Evolutionary conservation across 2,329 filamentous ascomycete genomes (phyloP).

Genomic region (Calonectria henricotiae): DNA sequence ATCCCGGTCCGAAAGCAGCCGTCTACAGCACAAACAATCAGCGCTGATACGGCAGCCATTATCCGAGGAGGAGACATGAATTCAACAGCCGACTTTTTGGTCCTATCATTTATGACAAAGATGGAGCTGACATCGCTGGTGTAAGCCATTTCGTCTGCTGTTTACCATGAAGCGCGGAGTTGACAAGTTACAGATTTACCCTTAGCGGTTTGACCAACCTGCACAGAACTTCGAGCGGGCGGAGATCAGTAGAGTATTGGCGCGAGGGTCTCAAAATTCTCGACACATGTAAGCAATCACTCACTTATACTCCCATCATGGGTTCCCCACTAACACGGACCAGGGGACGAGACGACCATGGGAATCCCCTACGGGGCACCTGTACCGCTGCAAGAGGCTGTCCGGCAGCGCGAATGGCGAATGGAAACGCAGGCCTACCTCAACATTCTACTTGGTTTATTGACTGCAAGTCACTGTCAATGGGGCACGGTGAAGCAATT

Average conservation of each 20-base stretch:
- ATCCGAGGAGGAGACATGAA: constrained; percentile 66
- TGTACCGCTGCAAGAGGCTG: constrained; percentile 72
- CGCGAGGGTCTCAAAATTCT: constrained; percentile 64
- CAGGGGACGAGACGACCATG: constrained; percentile 58
- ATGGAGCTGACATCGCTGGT: constrained; percentile 72
- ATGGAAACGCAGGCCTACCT: constrained; percentile 78
- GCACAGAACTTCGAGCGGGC: constrained; percentile 58
- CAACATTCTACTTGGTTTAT: constrained; percentile 79
- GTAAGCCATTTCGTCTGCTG: constrained; percentile 60
- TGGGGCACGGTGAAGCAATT: constrained; percentile 77
- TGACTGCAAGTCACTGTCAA: constrained; percentile 79
- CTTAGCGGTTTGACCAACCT: constrained; percentile 69
- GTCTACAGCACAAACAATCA: constrained; percentile 68
- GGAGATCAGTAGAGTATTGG: constrained; percentile 61
- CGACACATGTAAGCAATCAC: constrained; percentile 63
- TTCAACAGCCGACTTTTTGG: constrained; percentile 69
- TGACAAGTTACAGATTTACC: constrained; percentile 64
- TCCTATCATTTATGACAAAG: constrained; percentile 75
- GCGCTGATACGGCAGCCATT: constrained; percentile 71
- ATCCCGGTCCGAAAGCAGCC: constrained; percentile 72
- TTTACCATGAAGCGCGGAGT: not conserved
- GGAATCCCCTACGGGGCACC: constrained; percentile 60
- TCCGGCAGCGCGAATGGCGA: constrained; percentile 76
- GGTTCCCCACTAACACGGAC: constrained; percentile 30
- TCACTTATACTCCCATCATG: not conserved